phyloP scores from a whole-genome alignment of 306 rosid species.

The Cicer bijugum region DNA sequence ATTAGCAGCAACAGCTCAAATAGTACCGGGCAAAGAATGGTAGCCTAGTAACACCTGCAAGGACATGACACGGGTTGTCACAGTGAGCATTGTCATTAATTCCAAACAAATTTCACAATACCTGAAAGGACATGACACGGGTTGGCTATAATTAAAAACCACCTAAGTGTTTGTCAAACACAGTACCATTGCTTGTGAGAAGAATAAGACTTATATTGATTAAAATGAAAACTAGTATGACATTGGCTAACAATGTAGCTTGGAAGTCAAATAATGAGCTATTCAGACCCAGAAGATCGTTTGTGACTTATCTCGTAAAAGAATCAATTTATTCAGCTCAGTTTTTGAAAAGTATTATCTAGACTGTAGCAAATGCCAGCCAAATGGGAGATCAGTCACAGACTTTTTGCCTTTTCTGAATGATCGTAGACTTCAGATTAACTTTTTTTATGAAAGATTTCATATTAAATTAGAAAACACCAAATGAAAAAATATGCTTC shows the following conservation, averaged over 20 bases:
- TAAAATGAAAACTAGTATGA: conserved; percentile 12
- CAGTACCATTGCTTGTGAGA: conserved; percentile 1
- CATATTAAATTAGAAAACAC: neutral
- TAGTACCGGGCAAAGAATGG: neutral
- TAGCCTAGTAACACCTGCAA: conserved; percentile 38
- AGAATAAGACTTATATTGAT: conserved; percentile 1
- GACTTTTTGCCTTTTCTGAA: conserved; percentile 8
- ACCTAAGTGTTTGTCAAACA: conserved; percentile 27
- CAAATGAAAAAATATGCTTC: conserved; percentile 7
- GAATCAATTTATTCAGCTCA: neutral
- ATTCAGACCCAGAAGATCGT: conserved; percentile 36
- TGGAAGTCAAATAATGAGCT: neutral
- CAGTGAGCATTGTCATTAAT: conserved; percentile 28
- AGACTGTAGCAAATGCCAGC: conserved; percentile 16
- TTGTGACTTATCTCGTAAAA: neutral
- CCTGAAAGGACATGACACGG: conserved; percentile 46
- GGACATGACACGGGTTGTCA: no score
- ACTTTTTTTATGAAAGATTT: neutral
- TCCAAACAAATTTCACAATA: conserved; percentile 19
- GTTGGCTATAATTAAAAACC: conserved; percentile 35
- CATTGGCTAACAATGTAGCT: conserved; percentile 4
- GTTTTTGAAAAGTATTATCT: neutral
- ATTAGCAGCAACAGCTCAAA: conserved; percentile 5
- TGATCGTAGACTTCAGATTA: conserved; percentile 1
- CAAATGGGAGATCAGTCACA: neutral